Conservation (phyloP, 768 basidiomycete species). For the Cyclocybe aegerita region DNA sequence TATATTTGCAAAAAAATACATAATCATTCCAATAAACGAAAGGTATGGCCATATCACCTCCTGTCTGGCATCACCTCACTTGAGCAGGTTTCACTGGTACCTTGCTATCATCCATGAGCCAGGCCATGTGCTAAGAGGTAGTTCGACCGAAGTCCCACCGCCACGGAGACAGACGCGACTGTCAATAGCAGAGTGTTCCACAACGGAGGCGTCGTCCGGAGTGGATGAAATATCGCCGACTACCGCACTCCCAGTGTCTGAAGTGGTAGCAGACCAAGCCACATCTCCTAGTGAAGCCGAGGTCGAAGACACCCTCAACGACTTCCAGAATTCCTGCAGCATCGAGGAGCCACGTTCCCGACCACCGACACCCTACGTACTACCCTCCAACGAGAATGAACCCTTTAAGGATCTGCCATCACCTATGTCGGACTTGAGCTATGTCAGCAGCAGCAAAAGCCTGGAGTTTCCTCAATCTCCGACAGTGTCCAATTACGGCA, state of each 20-base stretch:
- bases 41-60: constrained; percentile 46
- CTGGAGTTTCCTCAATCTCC: not conserved
- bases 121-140: constrained; percentile 48
- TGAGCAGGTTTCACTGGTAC: constrained; percentile 89
- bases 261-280: too few species aligned
- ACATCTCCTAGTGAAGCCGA: constrained; percentile 28
- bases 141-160: constrained; percentile 3
- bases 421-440: not conserved
- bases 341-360: constrained; percentile 7
- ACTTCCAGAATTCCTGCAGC: constrained; percentile 26
- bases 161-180: constrained; percentile 21
- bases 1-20: constrained; percentile 87
- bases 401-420: not conserved
- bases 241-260: too few species aligned
- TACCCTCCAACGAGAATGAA: not conserved
- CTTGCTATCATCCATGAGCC: constrained; percentile 92
- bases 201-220: not conserved
- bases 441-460: not conserved
- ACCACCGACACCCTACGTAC: too few species aligned
- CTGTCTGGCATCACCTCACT: not conserved
- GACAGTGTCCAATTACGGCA: not conserved
- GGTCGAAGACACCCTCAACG: constrained; percentile 29
- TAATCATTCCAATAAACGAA: constrained; percentile 97
- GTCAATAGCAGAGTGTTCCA: not conserved
- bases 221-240: too few species aligned